Percentiles rank a stretch among this genome's conserved stretches.
phyloP scores from a whole-genome alignment of 1,139 yeast species.

The Geotrichum cucujoidarum region DNA sequence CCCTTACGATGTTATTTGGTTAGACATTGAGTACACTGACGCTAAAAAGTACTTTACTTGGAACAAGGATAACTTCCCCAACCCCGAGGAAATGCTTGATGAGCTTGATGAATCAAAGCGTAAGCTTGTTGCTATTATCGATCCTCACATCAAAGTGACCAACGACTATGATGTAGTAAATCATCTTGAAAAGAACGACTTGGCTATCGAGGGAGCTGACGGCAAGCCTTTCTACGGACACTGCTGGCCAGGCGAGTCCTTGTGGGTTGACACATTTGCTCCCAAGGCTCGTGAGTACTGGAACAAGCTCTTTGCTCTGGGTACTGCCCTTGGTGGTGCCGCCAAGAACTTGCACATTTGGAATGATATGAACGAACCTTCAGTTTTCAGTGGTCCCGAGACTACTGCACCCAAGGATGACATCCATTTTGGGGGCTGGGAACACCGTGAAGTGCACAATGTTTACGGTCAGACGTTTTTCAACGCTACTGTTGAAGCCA shows the following conservation, averaged over 20 bases:
- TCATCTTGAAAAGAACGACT: constrained; percentile 39
- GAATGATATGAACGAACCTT: constrained; percentile 99
- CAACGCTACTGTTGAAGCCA: constrained; percentile 68
- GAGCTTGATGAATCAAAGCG: constrained; percentile 68
- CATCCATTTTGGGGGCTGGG: constrained; percentile 74
- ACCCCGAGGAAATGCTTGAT: constrained; percentile 62
- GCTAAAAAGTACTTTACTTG: constrained; percentile 86
- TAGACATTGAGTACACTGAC: constrained; percentile 89
- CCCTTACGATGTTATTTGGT: constrained; percentile 93
- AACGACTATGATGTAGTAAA: constrained; percentile 62
- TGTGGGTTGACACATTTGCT: constrained; percentile 84
- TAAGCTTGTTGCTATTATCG: constrained; percentile 77
- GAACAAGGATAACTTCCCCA: constrained; percentile 69
- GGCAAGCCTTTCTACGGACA: constrained; percentile 67
- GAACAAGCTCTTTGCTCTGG: constrained; percentile 43
- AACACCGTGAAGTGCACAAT: constrained; percentile 88
- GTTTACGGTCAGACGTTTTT: constrained; percentile 74
- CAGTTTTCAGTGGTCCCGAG: constrained; percentile 92
- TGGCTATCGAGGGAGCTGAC: constrained; percentile 44
- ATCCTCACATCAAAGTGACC: constrained; percentile 74
- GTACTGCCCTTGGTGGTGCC: constrained; percentile 49
- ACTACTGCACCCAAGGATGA: constrained; percentile 80
- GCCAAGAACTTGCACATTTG: constrained; percentile 69
- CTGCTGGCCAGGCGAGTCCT: constrained; percentile 97
- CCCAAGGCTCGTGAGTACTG: constrained; percentile 60